phyloP scores from a whole-genome alignment of 768 basidiomycete species.

The Tylopilus vinaceipallidus region DNA sequence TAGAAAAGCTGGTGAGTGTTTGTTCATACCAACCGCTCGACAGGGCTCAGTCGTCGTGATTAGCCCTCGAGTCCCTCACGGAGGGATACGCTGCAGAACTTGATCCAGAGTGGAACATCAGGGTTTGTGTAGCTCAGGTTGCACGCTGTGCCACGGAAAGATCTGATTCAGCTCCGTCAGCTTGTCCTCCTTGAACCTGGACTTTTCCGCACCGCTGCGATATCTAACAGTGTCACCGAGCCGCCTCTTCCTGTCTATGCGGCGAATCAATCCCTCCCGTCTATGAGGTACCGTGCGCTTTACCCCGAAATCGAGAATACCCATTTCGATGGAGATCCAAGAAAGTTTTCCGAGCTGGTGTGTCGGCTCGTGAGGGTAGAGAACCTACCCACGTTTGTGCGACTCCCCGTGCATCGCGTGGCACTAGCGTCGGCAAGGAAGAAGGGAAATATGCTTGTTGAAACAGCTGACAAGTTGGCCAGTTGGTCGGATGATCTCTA shows the following conservation, averaged over 20 bases:
- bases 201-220: conserved; percentile 23
- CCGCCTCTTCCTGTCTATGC: conserved; percentile 17
- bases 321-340: conserved; percentile 23
- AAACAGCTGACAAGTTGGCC: conserved; percentile 20
- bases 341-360: conserved; percentile 21
- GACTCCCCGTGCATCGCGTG: conserved; percentile 25
- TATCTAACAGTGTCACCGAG: conserved; percentile 10
- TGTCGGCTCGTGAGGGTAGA: conserved; percentile 18
- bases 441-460: conserved; percentile 19
- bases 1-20: conserved; percentile 22
- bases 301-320: conserved; percentile 17
- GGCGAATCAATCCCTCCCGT: conserved; percentile 26
- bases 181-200: conserved; percentile 23
- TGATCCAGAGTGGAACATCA: conserved; percentile 38
- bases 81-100: conserved; percentile 32
- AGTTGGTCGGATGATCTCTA: conserved; percentile 27
- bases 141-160: background rate
- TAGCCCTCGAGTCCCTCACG: conserved; percentile 34
- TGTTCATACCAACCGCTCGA: background rate
- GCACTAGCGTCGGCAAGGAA: conserved; percentile 19
- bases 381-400: conserved; percentile 14
- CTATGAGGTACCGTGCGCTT: conserved; percentile 23
- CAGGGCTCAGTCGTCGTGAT: background rate
- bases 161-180: conserved; percentile 7
- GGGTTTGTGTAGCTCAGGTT: conserved; percentile 15